Base-by-base conservation (phyloP, 228 moss, liverwort and hornwort genomes). In the Sphagnum magellanicum region DNA sequence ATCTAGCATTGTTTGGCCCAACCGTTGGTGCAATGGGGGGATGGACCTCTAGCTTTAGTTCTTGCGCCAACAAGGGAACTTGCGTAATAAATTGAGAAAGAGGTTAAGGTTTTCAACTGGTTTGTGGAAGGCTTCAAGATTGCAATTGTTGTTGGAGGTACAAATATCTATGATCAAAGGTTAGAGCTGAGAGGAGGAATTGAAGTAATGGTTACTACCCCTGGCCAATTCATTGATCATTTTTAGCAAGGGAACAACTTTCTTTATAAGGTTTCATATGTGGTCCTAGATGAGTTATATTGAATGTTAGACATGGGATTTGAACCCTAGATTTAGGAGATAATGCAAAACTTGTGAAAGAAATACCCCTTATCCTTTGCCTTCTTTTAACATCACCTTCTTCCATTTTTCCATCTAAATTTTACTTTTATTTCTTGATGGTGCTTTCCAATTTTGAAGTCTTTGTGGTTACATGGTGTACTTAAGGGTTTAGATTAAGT, bases 221-320 rank as follows among this genome's bases (percentile, higher is more conserved):
- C 94, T 65, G 98, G 98, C 59, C 81, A 94, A 67, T 98, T 98
- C 65, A 98, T 98, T 65, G 94, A 98, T 71, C 98, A 98, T 75
- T 86, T 98, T 58, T 92, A 98, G 76, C 98, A 98, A 73, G 94
- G 94, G 5, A 98, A 98, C 72, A 98, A 91, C 66, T 92, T 92
- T 11, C 85, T 98, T 64, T 83, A 92, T 57, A 90, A 92, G 80
- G 98, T 93, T 57, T 94, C 98, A 5, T 98, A 85, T 68, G 98
- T 98, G 55, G 98, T 98, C 63, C 69, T 98, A 62, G 98, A 98
- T 64, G 98, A 98, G 77, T 94, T 94, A 16, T 94, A 98, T 67
- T 81, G 94, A 76, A 98, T 98, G 98, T 79, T 98, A 86, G 98
- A 98, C 83, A 98, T 98, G 98, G 98, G 98, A 61, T 98, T 98